Conservation (phyloP, 768 basidiomycete species). For the Leccinum subtestaceum region DNA sequence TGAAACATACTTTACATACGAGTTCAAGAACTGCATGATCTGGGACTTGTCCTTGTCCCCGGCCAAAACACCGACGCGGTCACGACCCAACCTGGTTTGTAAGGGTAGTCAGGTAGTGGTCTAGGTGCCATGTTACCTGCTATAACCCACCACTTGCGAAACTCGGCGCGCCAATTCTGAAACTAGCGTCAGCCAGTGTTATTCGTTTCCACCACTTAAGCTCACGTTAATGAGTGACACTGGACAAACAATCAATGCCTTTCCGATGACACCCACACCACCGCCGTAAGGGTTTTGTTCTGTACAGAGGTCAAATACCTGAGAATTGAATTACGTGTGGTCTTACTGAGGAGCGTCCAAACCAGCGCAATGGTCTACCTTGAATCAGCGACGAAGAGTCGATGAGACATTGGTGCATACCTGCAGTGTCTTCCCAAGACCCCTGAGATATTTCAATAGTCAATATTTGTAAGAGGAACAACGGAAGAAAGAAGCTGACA, state of each 20-base stretch:
- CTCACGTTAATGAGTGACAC: constrained; percentile 82
- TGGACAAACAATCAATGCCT: constrained; percentile 91
- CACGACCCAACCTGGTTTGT: constrained; percentile 48
- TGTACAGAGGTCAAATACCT: constrained; percentile 28
- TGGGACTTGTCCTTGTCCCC: constrained; percentile 56
- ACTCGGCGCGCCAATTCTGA: constrained; percentile 94
- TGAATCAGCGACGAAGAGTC: constrained; percentile 9
- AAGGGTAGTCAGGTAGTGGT: constrained; percentile 2
- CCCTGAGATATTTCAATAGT: constrained; percentile 50
- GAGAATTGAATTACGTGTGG: constrained; percentile 2
- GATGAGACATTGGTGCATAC: constrained; percentile 30
- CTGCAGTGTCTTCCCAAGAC: constrained; percentile 94
- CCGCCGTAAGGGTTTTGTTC: constrained; percentile 82
- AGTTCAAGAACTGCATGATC: constrained; percentile 72
- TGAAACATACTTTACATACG: constrained; percentile 41
- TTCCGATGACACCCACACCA: constrained; percentile 55
- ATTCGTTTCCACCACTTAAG: constrained; percentile 1
- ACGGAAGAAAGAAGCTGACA: constrained; percentile 44
- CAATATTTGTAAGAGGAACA: constrained; percentile 4
- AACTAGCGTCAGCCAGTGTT: neutral
- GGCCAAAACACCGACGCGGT: constrained; percentile 54
- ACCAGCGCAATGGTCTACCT: constrained; percentile 78
- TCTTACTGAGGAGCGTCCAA: constrained; percentile 87
- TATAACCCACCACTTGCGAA: constrained; percentile 82
- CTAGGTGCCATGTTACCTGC: neutral